Evolutionary conservation across 768 basidiomycete species (phyloP), one percentile per base, ranked within the genome.

Genomic region (Clavulina sp.): DNA sequence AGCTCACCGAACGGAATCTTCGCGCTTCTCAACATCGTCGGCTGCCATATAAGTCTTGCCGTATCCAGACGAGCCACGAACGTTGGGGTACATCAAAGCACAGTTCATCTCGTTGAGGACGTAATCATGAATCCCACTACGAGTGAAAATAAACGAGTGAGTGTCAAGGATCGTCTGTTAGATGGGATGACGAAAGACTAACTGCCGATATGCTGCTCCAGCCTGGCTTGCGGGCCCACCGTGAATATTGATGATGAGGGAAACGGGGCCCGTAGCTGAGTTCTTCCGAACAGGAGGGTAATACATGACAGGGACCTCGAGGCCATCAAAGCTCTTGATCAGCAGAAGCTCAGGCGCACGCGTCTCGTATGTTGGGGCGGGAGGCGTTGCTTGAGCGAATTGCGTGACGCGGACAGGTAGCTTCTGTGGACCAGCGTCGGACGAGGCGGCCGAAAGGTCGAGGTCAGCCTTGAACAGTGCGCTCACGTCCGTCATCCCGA

Each of bases 241-340:
- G 32, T 70, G 70, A 16, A 70, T 70, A 18, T 53, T 54, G 29
- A 70, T 65, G 21, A 69, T 57, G 31, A 65, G 60, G 0, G 70
- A 64, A 6, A 58, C 61, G 21, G 57, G 57, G 32, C 56, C 59
- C 49, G 61, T 60, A 5, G 62, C 55, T 24, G 57, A 53, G 3
- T 53, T n/a, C n/a, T n/a, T n/a, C n/a, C n/a, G n/a, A n/a, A n/a
- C 56, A 1, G 69, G 69, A 54, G 67, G 69, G 51, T 70, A 70
- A 52, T 70, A 71, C 52, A 70, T 64, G 19, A 64, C 68, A 3
- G 69, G 67, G 40, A 71, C 56, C 52, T 67, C 64, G 50, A 70
- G 43, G 5, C 60, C 68, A 54, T 70, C 70, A 26, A 70, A 70
- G 52, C 69, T 70, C 60, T 61, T 64, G 59, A 65, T 70, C 30